A percentile compares a stretch with the other conserved stretches of the same genome.
Evolutionary conservation across 331 rosid species (phyloP).

Genomic region (Dryas integrifolia): DNA sequence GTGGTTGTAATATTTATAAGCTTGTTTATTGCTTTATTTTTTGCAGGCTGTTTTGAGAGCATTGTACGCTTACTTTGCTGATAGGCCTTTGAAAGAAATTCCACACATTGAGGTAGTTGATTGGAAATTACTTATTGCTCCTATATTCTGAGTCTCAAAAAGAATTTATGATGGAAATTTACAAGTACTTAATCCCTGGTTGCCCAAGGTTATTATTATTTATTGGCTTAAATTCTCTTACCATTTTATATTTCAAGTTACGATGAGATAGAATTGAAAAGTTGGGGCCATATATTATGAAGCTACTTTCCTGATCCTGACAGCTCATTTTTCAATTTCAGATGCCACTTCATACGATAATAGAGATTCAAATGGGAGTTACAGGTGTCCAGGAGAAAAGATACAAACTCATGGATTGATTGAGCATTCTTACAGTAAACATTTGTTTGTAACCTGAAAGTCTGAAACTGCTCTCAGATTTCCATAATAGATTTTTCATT

Average conservation of each 20-base stretch:
- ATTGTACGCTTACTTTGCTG: conserved; percentile 93
- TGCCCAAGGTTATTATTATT: not conserved
- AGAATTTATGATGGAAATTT: not conserved
- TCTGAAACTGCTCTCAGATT: conserved; percentile 21
- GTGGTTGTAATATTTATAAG: conserved; percentile 22
- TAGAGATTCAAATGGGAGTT: conserved; percentile 99
- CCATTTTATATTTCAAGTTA: not conserved
- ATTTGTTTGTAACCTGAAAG: conserved; percentile 14
- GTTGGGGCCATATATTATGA: not conserved
- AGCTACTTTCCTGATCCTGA: not conserved
- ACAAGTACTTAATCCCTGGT: not conserved
- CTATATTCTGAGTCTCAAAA: not conserved
- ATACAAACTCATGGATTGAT: conserved; percentile 94
- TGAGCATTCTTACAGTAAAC: conserved; percentile 23
- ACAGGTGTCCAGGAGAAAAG: conserved; percentile 95
- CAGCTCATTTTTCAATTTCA: conserved; percentile 24
- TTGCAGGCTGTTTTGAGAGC: conserved; percentile 98
- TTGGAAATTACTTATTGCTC: not conserved
- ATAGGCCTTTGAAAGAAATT: conserved; percentile 88
- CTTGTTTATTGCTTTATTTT: conserved; percentile 15
- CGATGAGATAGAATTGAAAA: not conserved
- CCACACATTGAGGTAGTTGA: conserved; percentile 88
- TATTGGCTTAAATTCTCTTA: not conserved
- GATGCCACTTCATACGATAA: conserved; percentile 96
- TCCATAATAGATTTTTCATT: conserved; percentile 24